Evolutionary conservation across 306 rosid genomes (phyloP).

Genomic region (Myrica gale): DNA sequence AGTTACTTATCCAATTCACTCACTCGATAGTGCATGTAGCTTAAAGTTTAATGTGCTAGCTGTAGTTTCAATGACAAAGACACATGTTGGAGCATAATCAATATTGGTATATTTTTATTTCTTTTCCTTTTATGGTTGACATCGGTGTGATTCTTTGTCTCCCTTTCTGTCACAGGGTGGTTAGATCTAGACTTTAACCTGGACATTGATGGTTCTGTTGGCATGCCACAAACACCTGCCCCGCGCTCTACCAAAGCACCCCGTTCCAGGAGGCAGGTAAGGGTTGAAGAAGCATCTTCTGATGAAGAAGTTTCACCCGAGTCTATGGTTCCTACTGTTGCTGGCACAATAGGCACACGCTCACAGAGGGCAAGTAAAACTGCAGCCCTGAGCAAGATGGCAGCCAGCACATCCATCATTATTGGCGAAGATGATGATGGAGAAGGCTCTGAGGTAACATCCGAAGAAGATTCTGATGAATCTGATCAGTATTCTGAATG

Average conservation of each 20-base stretch:
- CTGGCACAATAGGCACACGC: slow-evolving; percentile 41
- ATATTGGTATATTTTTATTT: not conserved
- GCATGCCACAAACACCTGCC: slow-evolving; percentile 61
- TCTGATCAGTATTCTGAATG: slow-evolving; percentile 27
- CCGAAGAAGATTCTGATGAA: slow-evolving; percentile 55
- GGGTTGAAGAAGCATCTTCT: slow-evolving; percentile 59
- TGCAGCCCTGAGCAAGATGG: slow-evolving; percentile 70
- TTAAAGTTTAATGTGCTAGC: not conserved
- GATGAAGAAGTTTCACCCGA: slow-evolving; percentile 62
- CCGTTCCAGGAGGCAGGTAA: slow-evolving; percentile 60
- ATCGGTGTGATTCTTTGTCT: not conserved
- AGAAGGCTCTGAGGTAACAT: slow-evolving; percentile 49
- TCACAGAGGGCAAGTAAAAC: slow-evolving; percentile 93
- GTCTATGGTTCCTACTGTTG: slow-evolving; percentile 49
- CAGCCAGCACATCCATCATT: slow-evolving; percentile 33
- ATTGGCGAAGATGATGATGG: slow-evolving; percentile 43
- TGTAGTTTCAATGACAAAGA: not conserved
- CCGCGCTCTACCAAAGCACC: slow-evolving; percentile 44
- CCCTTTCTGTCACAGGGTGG: slow-evolving; percentile 25
- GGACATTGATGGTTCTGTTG: slow-evolving; percentile 42
- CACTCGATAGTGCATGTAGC: not conserved
- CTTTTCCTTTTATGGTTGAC: not conserved
- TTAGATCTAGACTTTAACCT: slow-evolving; percentile 44
- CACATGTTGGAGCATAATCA: not conserved
- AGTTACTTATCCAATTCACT: not conserved